These are phyloP conservation scores for Albizia julibrissin DNA, from an alignment of 306 rosid species.

Conservation along the genomic window DNA sequence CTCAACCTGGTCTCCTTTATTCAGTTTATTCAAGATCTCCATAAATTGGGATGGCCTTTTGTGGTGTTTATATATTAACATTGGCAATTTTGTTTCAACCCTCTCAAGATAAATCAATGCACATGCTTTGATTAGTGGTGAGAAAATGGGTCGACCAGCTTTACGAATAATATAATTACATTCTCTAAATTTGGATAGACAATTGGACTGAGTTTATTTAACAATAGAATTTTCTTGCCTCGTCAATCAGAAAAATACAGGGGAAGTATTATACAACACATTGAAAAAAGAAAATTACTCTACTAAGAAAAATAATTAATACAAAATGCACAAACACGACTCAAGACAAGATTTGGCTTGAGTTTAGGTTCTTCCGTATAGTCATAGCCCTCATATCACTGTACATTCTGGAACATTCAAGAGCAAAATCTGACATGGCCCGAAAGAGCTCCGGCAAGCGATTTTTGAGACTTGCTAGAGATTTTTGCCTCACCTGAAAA, in stretches of 20 bases:
- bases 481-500: conserved; percentile 82
- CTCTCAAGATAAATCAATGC: not conserved
- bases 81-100: not conserved
- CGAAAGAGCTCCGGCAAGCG: conserved; percentile 85
- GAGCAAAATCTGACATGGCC: conserved; percentile 63
- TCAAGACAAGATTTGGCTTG: conserved; percentile 46
- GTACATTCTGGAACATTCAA: conserved; percentile 69
- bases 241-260: conserved; percentile 35
- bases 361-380: conserved; percentile 34
- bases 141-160: too few species aligned
- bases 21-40: not conserved
- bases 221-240: conserved; percentile 34
- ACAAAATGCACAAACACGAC: conserved; percentile 7
- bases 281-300: conserved; percentile 7
- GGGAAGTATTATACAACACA: conserved; percentile 20
- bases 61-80: not conserved
- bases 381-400: conserved; percentile 48
- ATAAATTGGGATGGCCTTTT: too few species aligned
- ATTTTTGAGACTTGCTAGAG: conserved; percentile 60
- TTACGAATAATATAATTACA: not conserved
- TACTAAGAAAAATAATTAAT: not conserved
- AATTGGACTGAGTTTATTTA: conserved; percentile 29
- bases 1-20: not conserved
- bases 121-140: too few species aligned
- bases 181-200: not conserved